Base-by-base conservation (phyloP, 2,329 filamentous ascomycete species). In the Leptographium wingfieldii region DNA sequence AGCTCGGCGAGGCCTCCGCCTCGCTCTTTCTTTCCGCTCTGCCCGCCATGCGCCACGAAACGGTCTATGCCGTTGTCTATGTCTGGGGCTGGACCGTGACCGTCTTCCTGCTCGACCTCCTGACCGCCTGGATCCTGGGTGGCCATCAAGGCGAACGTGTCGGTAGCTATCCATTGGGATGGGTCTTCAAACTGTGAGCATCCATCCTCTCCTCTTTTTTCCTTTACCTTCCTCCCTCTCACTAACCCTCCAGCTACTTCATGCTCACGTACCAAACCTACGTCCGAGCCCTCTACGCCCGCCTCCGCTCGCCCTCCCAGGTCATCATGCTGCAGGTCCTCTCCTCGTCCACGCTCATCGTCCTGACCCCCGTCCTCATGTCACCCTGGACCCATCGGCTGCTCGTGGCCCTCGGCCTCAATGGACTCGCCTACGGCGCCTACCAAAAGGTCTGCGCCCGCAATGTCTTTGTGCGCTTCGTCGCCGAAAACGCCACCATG, bases 181-280 rank as follows among this genome's bases (percentile, higher is more conserved):
- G 83, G 81, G 80, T 86, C 51, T 87, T 87, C 66, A 87, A 87
- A 69, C 76, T 87, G 80, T 85, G 68, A 72, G 80, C 72, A 27
- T 16, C 14, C 12, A 16, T 16, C 6, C 38, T 16, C 6, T 16
- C 12, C 5, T 40, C 12, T 40, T 16, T 16, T 14, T 16, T 16
- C 6, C 16, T 16, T 40, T 16, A 12, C 38, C 22, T 27, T 43
- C 19, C 14, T 19, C n/a, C 33, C 31, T 51, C 53, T 31, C 25
- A 11, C 38, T 43, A 31, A 43, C 56, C 29, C 12, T 3, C 38
- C 64, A 82, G 80, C 55, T 86, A 85, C 70, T 86, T 85, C 69
- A 82, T 82, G 75, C 72, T 87, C 57, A 87, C 84, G 6, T 87
- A 87, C 70, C 84, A 87, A 71, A 87, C 84, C 5, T 87, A 87